These are phyloP conservation scores for Eragrostis curvula DNA, from an alignment of 176 grass and related monocot genomes.

Conservation along the genomic window DNA sequence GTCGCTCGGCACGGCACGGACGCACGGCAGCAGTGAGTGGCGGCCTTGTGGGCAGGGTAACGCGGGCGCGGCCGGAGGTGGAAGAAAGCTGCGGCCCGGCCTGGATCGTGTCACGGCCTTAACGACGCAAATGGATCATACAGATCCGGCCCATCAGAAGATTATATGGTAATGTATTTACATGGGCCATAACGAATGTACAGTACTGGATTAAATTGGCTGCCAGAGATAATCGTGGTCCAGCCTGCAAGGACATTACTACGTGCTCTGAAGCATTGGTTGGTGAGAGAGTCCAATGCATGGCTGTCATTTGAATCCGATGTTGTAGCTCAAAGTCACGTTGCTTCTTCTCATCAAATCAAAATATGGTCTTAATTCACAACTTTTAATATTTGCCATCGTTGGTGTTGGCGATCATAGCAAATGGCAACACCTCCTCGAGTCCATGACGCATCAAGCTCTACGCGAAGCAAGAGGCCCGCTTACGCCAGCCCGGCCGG, in stretches of 20 bases:
- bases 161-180: not conserved
- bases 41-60: not conserved
- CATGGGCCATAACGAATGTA: not conserved
- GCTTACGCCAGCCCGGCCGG: not conserved
- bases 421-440: not conserved
- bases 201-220: too few relatives aligned
- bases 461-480: not conserved
- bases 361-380: too few relatives aligned
- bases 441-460: not conserved
- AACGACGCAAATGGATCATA: not conserved
- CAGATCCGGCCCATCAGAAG: not conserved
- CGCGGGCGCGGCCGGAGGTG: not conserved
- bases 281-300: too few relatives aligned
- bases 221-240: too few relatives aligned
- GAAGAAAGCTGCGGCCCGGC: not conserved
- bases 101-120: not conserved
- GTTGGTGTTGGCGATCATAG: not conserved
- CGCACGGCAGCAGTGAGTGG: too few relatives aligned
- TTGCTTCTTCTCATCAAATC: too few relatives aligned
- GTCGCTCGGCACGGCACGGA: conserved; percentile 30
- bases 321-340: too few relatives aligned
- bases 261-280: too few relatives aligned
- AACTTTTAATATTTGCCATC: not conserved
- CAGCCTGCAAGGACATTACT: too few relatives aligned
- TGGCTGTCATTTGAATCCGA: too few relatives aligned